Percentiles rank a stretch among this genome's conserved stretches.
phyloP scores from a whole-genome alignment of 768 basidiomycete species.

The Podaxis sp. region DNA sequence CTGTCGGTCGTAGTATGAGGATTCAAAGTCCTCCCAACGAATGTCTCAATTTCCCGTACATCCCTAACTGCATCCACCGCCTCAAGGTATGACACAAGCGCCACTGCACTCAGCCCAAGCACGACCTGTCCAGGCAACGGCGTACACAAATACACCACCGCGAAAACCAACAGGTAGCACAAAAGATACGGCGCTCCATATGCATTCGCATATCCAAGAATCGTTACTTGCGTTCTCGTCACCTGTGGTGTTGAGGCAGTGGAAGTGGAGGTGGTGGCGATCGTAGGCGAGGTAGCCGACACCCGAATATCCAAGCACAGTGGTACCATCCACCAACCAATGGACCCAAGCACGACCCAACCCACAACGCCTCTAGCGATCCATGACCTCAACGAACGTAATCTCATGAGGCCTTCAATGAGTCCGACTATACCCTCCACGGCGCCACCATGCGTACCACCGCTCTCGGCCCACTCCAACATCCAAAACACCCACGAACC shows the following conservation, averaged over 20 bases:
- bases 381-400: constrained; percentile 59
- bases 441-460: constrained; percentile 22
- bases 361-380: constrained; percentile 58
- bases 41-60: constrained; percentile 49
- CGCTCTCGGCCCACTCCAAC: constrained; percentile 80
- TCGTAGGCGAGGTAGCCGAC: no score
- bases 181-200: constrained; percentile 84
- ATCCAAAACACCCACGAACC: constrained; percentile 72
- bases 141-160: constrained; percentile 59
- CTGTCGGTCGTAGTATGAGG: constrained; percentile 33
- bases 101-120: constrained; percentile 60
- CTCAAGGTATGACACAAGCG: constrained; percentile 77
- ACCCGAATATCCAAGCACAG: constrained; percentile 68
- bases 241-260: not conserved
- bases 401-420: not conserved
- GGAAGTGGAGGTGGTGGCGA: not conserved
- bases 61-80: constrained; percentile 82
- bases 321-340: constrained; percentile 70
- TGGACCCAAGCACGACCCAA: constrained; percentile 52
- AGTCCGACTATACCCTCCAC: not conserved
- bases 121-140: constrained; percentile 86
- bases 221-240: constrained; percentile 37
- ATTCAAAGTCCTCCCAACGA: constrained; percentile 44
- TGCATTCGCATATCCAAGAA: constrained; percentile 87
- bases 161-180: constrained; percentile 71